Percentiles rank a stretch among this genome's conserved stretches.
These are phyloP conservation scores for Cymbidium sinense DNA, from an alignment of 106 monocot genomes.

Conservation along the genomic window DNA sequence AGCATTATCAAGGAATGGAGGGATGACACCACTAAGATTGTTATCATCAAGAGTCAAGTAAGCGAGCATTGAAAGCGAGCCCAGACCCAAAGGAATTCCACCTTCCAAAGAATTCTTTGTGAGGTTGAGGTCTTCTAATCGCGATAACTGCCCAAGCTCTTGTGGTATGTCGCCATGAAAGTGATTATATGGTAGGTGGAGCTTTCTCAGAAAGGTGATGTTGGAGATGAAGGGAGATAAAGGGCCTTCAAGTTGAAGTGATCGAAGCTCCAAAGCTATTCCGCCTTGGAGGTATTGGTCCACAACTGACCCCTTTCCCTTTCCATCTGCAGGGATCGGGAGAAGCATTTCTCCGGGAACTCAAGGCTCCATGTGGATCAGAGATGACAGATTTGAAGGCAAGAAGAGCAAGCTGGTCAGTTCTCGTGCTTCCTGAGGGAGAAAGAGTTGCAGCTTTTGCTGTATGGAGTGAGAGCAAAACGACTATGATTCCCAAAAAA, in stretches of 20 bases:
- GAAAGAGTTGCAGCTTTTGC: too few relatives aligned
- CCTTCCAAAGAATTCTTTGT: constrained; percentile 6
- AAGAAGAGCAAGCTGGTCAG: background rate
- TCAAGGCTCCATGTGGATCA: constrained; percentile 4
- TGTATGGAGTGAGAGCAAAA: too few relatives aligned
- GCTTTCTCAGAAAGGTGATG: constrained; percentile 41
- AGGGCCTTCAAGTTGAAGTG: constrained; percentile 26
- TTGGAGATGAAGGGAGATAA: constrained; percentile 32
- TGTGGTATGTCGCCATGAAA: too few relatives aligned
- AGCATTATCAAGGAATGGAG: too few relatives aligned
- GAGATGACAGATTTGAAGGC: too few relatives aligned
- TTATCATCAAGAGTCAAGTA: constrained; percentile 11
- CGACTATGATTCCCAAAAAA: too few relatives aligned
- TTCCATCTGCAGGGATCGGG: constrained; percentile 34
- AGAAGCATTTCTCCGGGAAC: constrained; percentile 31
- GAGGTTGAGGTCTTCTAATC: too few relatives aligned
- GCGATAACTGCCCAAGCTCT: too few relatives aligned
- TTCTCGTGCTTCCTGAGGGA: background rate
- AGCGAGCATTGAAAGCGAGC: constrained; percentile 4
- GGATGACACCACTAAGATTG: too few relatives aligned
- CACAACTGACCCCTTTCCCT: constrained; percentile 40
- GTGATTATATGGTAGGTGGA: too few relatives aligned
- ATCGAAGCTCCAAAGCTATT: too few relatives aligned
- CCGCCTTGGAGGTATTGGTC: constrained; percentile 1
- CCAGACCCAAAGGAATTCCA: background rate